These are phyloP conservation scores for Fraxinus baroniana DNA, from an alignment of 305 asterid genomes.

Conservation along the genomic window DNA sequence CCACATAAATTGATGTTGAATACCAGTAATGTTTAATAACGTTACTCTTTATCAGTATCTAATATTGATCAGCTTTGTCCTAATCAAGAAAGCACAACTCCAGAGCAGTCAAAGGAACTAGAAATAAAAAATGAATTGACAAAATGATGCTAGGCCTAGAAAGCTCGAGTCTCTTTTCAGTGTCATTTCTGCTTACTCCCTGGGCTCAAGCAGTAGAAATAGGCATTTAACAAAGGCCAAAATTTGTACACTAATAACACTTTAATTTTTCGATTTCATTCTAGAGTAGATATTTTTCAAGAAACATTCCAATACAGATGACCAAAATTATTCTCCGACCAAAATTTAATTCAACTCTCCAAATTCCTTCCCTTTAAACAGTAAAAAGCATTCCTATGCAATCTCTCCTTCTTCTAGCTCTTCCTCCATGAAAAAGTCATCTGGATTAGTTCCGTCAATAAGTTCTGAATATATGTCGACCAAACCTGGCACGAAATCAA, in stretches of 20 bases:
- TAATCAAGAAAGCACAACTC: too few species aligned
- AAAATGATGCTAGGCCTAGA: background rate
- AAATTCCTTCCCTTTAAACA: background rate
- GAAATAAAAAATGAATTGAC: background rate
- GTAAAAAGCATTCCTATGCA: conserved; percentile 12
- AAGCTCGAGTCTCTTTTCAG: background rate
- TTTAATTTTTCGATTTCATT: too few species aligned
- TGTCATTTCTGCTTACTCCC: background rate
- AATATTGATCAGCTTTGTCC: too few species aligned
- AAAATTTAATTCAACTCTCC: background rate
- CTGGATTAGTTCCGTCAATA: conserved; percentile 29
- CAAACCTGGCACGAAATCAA: conserved; percentile 40
- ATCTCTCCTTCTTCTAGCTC: conserved; percentile 89
- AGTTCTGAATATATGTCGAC: conserved; percentile 35
- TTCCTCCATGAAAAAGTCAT: conserved; percentile 45
- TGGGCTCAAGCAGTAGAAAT: background rate
- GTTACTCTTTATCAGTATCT: too few species aligned
- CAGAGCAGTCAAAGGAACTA: too few species aligned
- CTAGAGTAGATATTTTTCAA: background rate
- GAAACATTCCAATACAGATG: background rate
- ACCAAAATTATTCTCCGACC: background rate
- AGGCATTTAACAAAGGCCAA: background rate
- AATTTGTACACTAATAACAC: too few species aligned
- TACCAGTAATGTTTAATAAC: too few species aligned
- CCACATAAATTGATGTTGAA: too few species aligned